These are phyloP conservation scores for Helotiales sp. DNA, from an alignment of 2,329 filamentous ascomycete species.

Conservation along the genomic window DNA sequence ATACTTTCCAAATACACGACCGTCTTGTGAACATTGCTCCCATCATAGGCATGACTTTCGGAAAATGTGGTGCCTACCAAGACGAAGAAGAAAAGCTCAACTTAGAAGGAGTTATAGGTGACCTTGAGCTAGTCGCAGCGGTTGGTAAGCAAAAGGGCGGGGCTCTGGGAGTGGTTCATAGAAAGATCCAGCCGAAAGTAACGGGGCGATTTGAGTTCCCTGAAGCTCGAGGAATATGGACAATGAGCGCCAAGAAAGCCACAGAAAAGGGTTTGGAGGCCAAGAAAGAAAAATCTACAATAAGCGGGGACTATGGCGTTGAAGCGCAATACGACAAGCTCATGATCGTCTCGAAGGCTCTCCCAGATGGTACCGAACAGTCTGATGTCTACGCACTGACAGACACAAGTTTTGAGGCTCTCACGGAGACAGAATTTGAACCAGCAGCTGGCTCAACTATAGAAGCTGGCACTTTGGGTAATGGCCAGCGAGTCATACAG, in stretches of 20 bases:
- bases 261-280: constrained; percentile 59
- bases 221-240: constrained; percentile 77
- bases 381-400: constrained; percentile 78
- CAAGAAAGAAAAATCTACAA: constrained; percentile 47
- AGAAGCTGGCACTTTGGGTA: constrained; percentile 81
- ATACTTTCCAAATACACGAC: constrained; percentile 77
- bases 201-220: constrained; percentile 71
- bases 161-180: constrained; percentile 73
- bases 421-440: constrained; percentile 87
- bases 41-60: constrained; percentile 72
- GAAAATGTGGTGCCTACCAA: constrained; percentile 49
- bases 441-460: constrained; percentile 83
- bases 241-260: constrained; percentile 68
- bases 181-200: constrained; percentile 72
- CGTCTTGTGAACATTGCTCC: constrained; percentile 75
- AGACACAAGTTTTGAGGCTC: constrained; percentile 70
- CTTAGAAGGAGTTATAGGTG: constrained; percentile 50
- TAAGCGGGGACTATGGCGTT: constrained; percentile 52
- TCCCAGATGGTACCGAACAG: constrained; percentile 67
- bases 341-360: constrained; percentile 74
- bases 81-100: constrained; percentile 47
- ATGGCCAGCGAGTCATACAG: constrained; percentile 80
- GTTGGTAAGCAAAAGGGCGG: constrained; percentile 66
- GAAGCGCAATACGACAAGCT: constrained; percentile 72
- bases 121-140: constrained; percentile 59